Evolutionary conservation across 2,329 filamentous ascomycete species (phyloP).

Genomic region (Beauveria bassiana): DNA sequence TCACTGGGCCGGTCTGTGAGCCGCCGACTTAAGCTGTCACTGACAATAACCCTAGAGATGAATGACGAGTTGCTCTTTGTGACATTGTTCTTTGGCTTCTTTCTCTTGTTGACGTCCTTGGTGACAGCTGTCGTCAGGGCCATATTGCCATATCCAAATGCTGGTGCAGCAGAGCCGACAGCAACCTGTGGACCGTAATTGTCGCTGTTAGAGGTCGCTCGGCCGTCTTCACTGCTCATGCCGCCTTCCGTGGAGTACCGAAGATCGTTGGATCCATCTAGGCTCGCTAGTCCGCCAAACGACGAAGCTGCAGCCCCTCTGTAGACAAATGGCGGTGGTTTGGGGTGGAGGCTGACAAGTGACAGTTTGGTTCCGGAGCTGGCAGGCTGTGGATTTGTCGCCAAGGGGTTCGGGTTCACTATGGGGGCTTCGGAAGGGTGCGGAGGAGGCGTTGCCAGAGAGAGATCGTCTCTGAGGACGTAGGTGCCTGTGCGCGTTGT

Average conservation of each 20-base stretch:
- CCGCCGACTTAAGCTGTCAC: constrained; percentile 72
- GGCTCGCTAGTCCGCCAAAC: constrained; percentile 34
- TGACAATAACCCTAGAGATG: constrained; percentile 89
- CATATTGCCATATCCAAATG: constrained; percentile 82
- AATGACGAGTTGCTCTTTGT: constrained; percentile 98
- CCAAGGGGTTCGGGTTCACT: constrained; percentile 82
- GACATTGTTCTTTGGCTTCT: constrained; percentile 97
- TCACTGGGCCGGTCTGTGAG: constrained; percentile 70
- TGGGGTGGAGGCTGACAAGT: constrained; percentile 62
- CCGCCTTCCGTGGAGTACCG: constrained; percentile 53
- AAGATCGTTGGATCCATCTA: constrained; percentile 53
- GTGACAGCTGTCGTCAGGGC: constrained; percentile 54
- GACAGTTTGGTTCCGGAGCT: constrained; percentile 80
- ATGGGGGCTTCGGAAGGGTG: constrained; percentile 90
- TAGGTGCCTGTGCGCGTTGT: constrained; percentile 61
- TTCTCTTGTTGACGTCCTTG: constrained; percentile 71
- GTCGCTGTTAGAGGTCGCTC: constrained; percentile 46
- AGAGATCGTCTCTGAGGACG: constrained; percentile 79
- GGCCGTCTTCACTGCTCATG: constrained; percentile 48
- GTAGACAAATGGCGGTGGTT: constrained; percentile 46
- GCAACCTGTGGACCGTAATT: constrained; percentile 32
- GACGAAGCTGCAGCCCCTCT: constrained; percentile 45
- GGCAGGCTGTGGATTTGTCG: constrained; percentile 76
- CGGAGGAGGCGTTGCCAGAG: constrained; percentile 86
- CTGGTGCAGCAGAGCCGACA: constrained; percentile 43